Evolutionary conservation across 1,284 basidiomycete species (phyloP), one percentile per base, ranked within the genome.

Genomic region (Microbotryomycetes sp.): DNA sequence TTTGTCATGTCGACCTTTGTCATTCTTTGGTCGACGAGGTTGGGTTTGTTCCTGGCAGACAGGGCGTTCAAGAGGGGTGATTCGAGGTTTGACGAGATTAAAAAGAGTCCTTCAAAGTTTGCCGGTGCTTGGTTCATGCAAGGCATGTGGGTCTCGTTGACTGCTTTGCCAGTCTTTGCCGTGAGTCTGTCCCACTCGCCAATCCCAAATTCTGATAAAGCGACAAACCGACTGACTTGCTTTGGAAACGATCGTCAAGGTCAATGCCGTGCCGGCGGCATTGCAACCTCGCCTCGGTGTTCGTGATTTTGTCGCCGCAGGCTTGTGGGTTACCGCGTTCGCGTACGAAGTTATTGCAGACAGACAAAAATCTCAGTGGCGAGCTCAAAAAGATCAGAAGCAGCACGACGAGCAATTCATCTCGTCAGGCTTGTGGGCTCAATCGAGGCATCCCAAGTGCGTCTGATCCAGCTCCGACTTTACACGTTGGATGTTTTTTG

Each of bases 381-480:
- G 85, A 53, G 74, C 75, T 26, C 81, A 78, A 3, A 86, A 84
- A 71, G 78, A 85, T n/a, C 78, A 76, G 13, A 86, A 86, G 70
- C 76, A 84, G 66, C 87, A 90, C 71, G 80, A 85, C 49, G 85
- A 89, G 69, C 80, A 82, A 69, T 89, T 90, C 72, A 86, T 90
- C 68, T 81, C 79, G 4, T 78, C 76, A 41, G 54, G 49, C 0
- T 75, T 89, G 11, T 91, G 88, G 87, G 77, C 80, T 45, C 75
- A 84, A 61, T 85, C 82, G 64, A 77, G 88, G 35, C 88, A 89
- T 70, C 87, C 87, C 35, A 89, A 89, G 86, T 87, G 73, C 52
- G 6, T 30, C 21, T 28, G 27, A 31, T 35, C 50, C 3, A 49
- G 35, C 18, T 41, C 18, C 35, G 18, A 11, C 35, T 41, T 41